Evolutionary conservation across 371 early-diverging fungal species (phyloP), one percentile per base, ranked within the genome.

Genomic region (Smittium culicis): DNA sequence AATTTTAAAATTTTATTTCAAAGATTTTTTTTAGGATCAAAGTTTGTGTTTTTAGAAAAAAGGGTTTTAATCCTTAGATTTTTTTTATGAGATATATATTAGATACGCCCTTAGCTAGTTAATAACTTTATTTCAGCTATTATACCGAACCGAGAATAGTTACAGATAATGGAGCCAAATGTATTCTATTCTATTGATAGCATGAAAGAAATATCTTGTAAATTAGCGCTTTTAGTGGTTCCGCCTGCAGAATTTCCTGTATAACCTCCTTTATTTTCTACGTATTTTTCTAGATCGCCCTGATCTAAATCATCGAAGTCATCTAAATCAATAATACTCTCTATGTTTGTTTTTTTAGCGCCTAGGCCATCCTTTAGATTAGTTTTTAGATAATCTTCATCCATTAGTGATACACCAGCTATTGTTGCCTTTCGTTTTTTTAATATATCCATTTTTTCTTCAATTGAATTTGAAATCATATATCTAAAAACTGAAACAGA

Each of bases 381-480:
- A 16, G 55, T 54, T 56, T 74, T 70, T 8, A 65, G 69, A 67
- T 68, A 75, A n/a, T n/a, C n/a, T n/a, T n/a, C n/a, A 66, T 76
- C 76, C 76, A 76, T 74, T 64, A 76, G 61, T 67, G 76, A 76
- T 45, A 76, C 70, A 56, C 76, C 76, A 5, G 68, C 73, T 27
- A 76, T 76, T 34, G 60, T 71, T 66, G 77, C 74, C 71, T 88
- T 88, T 61, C 79, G 70, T 28, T 74, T 58, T 72, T 88, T 86
- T 34, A 86, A 74, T 72, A 66, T 70, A 66, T 82, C 66, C 66
- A 88, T 86, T 71, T 73, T 78, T 45, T 84, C 83, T 68, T 89
- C 88, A 34, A 89, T 85, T 56, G 84, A 79, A 65, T 79, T 75
- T 64, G 79, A 73, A 45, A 85, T 77, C 65, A 88, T 81, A 62